Percentiles rank a stretch among this genome's conserved stretches.
Evolutionary conservation across 2,329 filamentous ascomycete species (phyloP).

Genomic region (Xylariaceae sp.): DNA sequence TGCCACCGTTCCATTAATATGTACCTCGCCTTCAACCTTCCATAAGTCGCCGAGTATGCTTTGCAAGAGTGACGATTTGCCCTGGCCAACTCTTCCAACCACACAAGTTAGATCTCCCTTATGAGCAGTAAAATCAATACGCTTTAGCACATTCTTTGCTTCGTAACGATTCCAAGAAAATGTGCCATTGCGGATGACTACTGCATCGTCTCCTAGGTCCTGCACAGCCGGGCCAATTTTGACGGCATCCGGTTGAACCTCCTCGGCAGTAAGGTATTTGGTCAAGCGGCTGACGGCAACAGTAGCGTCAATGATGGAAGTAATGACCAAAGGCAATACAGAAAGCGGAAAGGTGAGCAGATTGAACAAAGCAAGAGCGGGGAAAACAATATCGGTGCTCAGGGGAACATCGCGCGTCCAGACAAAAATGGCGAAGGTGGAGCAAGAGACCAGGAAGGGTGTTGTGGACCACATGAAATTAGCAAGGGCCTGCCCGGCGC

Average conservation of each 20-base stretch:
- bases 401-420: constrained; percentile 75
- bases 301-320: constrained; percentile 89
- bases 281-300: constrained; percentile 86
- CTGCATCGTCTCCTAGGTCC: constrained; percentile 77
- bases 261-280: constrained; percentile 79
- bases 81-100: constrained; percentile 88
- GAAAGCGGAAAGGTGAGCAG: constrained; percentile 91
- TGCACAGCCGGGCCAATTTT: constrained; percentile 63
- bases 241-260: constrained; percentile 83
- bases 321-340: constrained; percentile 96
- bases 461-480: constrained; percentile 99
- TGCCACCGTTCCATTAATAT: constrained; percentile 75
- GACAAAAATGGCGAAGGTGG: constrained; percentile 92
- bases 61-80: constrained; percentile 90
- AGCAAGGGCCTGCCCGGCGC: constrained; percentile 85
- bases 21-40: constrained; percentile 80
- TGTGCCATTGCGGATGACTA: constrained; percentile 75
- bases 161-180: constrained; percentile 95
- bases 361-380: constrained; percentile 87
- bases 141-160: constrained; percentile 64
- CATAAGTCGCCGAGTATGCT: constrained; percentile 86
- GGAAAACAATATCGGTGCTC: constrained; percentile 94
- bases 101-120: constrained; percentile 93
- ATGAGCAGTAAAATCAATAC: constrained; percentile 82
- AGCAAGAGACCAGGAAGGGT: constrained; percentile 95